Conservation (phyloP, 495 filamentous ascomycete species). For the Talaromyces proteolyticus region DNA sequence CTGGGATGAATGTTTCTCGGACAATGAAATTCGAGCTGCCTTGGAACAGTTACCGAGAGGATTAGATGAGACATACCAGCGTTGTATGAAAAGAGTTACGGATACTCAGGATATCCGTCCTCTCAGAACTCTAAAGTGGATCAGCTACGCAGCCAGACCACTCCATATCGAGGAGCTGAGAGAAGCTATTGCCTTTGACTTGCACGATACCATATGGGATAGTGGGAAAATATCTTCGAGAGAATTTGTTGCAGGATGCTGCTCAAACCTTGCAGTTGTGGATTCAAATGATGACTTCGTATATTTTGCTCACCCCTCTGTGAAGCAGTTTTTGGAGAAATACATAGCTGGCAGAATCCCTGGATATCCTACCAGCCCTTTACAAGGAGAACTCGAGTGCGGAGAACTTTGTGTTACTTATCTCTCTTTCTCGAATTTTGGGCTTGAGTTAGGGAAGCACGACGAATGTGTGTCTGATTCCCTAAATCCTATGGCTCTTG, state of each 20-base stretch:
- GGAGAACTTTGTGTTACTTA: conserved; percentile 18
- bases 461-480: too few species aligned
- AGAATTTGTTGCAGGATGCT: conserved; percentile 21
- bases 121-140: conserved; percentile 19
- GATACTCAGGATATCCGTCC: conserved; percentile 5
- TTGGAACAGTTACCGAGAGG: conserved; percentile 11
- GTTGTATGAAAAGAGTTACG: conserved; percentile 14
- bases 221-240: conserved; percentile 13
- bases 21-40: conserved; percentile 14
- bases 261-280: conserved; percentile 22
- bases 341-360: conserved; percentile 1
- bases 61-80: too few species aligned
- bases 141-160: conserved; percentile 20
- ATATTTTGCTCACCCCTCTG: conserved; percentile 29
- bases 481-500: too few species aligned
- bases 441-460: too few species aligned
- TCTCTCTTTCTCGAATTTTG: too few species aligned
- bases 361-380: conserved; percentile 4
- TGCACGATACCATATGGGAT: conserved; percentile 18
- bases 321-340: conserved; percentile 20
- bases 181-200: conserved; percentile 24
- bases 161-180: conserved; percentile 27
- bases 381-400: conserved; percentile 11
- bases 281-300: conserved; percentile 16
- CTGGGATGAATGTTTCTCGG: conserved; percentile 20